A percentile compares a stretch with the other conserved stretches of the same genome.
These are phyloP conservation scores for Cokeromyces recurvatus DNA, from an alignment of 371 early-diverging fungal genomes.

Conservation along the genomic window DNA sequence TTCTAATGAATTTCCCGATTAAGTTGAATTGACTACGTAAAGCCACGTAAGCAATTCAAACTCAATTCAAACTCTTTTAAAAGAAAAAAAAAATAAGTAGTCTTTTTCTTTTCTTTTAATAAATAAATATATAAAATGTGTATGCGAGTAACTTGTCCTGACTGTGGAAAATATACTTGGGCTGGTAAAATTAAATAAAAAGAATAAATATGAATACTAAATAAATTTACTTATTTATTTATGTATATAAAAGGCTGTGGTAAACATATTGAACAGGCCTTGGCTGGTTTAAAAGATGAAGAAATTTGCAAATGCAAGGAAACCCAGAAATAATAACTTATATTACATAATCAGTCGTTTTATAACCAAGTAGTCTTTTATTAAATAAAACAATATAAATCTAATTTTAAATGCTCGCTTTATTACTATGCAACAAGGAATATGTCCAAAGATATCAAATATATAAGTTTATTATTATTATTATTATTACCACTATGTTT, in stretches of 20 bases:
- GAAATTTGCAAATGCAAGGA: slow-evolving; percentile 31
- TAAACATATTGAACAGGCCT: slow-evolving; percentile 24
- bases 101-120: neutral
- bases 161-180: slow-evolving; percentile 29
- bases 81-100: no score
- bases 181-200: slow-evolving; percentile 12
- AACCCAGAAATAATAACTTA: slow-evolving; percentile 3
- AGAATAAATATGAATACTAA: no score
- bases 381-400: no score
- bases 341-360: no score
- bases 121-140: slow-evolving; percentile 22
- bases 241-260: slow-evolving; percentile 22
- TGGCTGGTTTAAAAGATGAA: slow-evolving; percentile 30
- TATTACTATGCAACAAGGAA: no score
- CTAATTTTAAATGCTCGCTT: no score
- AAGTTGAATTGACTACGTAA: slow-evolving; percentile 1
- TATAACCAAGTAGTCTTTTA: no score
- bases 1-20: no score
- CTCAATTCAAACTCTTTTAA: neutral
- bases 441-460: no score
- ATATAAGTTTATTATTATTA: no score
- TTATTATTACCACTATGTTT: no score
- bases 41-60: slow-evolving; percentile 14
- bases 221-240: neutral
- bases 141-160: slow-evolving; percentile 17